Evolutionary conservation across 208 protist species (phyloP), one percentile per base, ranked within the genome.

Genomic region (Vickermania spadyakhi): DNA sequence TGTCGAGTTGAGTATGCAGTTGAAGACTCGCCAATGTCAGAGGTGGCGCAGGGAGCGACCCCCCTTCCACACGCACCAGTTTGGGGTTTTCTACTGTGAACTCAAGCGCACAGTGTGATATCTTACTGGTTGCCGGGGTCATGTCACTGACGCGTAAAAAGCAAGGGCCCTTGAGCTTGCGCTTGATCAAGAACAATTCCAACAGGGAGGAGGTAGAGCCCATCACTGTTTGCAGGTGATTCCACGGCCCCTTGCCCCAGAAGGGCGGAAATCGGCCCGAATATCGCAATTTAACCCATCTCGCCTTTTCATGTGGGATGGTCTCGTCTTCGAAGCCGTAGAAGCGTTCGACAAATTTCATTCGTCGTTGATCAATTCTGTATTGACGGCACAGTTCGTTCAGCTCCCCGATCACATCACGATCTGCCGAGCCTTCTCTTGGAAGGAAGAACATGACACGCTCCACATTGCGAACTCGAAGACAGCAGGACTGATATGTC

Each of bases 151-250:
- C 60, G 2, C 60, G 56, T 31, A 99, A 60, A 75, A 88, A 99
- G 60, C 72, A 88, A 21, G 97, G 97, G 1, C 97, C 97, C 84
- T 92, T 98, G 13, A 99, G 66, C 56, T 84, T 89, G 31, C 81
- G 78, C 62, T 98, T 96, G 3, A 98, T 52, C 0, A 99, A 57
- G 58, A 99, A 96, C 3, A 91, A 63, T 79, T 98, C 96, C n/a
- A 97, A 64, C 13, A 94, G 65, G 26, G 78, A 91, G 2, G 77
- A 75, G 23, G 77, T 72, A 0, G 84, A 70, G 42, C 95, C 94
- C 63, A 98, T 91, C n/a, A 95, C 72, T 45, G 75, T 55, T 31
- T 64, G 64, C 45, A 98, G 86, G 50, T 96, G 87, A 5, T 58
- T 56, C 31, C 83, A 82, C 13, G 66, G 41, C 23, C 49, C 65